phyloP scores from a whole-genome alignment of 192 early-diverging fungal genomes.

The Podila epicladia region DNA sequence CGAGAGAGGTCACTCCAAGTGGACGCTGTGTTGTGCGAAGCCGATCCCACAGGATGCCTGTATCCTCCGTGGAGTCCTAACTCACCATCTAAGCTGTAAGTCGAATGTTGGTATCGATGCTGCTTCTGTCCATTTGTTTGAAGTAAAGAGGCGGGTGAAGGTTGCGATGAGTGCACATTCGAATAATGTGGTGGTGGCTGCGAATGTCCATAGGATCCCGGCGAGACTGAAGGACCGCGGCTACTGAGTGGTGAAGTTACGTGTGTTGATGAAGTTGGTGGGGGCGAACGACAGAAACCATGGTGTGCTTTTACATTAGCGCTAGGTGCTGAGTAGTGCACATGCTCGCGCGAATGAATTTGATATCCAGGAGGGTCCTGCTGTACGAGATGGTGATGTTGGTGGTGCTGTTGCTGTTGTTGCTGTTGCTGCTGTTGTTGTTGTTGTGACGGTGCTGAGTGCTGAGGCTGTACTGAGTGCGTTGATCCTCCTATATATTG shows the following conservation, averaged over 20 bases:
- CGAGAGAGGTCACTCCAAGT: too few species aligned
- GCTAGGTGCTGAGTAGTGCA: not conserved
- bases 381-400: not conserved
- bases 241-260: not conserved
- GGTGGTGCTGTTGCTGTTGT: not conserved
- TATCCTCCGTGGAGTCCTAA: too few species aligned
- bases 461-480: not conserved
- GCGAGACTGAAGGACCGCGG: not conserved
- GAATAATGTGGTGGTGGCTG: too few species aligned
- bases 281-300: not conserved
- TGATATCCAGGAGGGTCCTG: not conserved
- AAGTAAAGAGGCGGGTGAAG: too few species aligned
- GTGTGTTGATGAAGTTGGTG: not conserved
- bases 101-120: too few species aligned
- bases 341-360: not conserved
- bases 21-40: too few species aligned
- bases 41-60: too few species aligned
- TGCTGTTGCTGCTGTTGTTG: not conserved
- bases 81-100: too few species aligned
- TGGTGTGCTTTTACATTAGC: too few species aligned
- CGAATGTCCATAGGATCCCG: too few species aligned
- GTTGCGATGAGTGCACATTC: too few species aligned
- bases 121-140: too few species aligned
- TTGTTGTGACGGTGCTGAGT: not conserved
- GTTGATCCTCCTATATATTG: not conserved